phyloP scores from a whole-genome alignment of 768 basidiomycete genomes.

The Calocera cornea region DNA sequence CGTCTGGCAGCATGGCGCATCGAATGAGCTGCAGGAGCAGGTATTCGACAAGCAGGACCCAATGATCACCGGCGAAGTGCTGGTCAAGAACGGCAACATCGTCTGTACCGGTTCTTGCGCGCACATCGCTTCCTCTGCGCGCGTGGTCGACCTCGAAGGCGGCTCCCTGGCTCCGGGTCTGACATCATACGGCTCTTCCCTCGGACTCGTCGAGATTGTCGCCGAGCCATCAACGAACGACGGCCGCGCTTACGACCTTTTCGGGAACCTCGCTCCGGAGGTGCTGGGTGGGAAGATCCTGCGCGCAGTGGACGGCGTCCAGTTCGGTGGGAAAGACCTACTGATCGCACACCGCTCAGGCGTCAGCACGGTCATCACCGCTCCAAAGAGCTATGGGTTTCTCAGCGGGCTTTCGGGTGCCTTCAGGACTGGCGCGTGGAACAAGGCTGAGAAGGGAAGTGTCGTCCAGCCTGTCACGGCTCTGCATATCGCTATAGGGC shows the following conservation, averaged over 20 bases:
- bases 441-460: constrained; percentile 49
- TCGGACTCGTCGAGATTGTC: constrained; percentile 59
- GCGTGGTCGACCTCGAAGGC: neutral
- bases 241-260: constrained; percentile 43
- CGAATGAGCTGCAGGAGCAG: constrained; percentile 12
- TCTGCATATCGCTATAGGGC: constrained; percentile 48
- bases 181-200: neutral
- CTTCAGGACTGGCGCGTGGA: constrained; percentile 44
- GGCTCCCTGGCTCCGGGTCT: neutral
- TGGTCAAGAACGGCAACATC: constrained; percentile 8
- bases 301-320: constrained; percentile 58
- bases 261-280: constrained; percentile 31
- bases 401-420: constrained; percentile 44
- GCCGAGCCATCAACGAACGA: constrained; percentile 54
- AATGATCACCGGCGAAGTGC: constrained; percentile 5
- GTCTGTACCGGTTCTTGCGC: constrained; percentile 2
- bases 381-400: constrained; percentile 44
- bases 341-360: constrained; percentile 65
- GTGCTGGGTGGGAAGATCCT: neutral
- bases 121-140: neutral
- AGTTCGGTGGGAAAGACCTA: constrained; percentile 53
- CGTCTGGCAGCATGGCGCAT: constrained; percentile 30
- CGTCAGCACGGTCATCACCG: constrained; percentile 53
- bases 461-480: constrained; percentile 48
- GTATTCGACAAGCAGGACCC: constrained; percentile 15